Evolutionary conservation across 2,329 filamentous ascomycete species (phyloP), one percentile per base, ranked within the genome.

Genomic region (Talaromyces sp.): DNA sequence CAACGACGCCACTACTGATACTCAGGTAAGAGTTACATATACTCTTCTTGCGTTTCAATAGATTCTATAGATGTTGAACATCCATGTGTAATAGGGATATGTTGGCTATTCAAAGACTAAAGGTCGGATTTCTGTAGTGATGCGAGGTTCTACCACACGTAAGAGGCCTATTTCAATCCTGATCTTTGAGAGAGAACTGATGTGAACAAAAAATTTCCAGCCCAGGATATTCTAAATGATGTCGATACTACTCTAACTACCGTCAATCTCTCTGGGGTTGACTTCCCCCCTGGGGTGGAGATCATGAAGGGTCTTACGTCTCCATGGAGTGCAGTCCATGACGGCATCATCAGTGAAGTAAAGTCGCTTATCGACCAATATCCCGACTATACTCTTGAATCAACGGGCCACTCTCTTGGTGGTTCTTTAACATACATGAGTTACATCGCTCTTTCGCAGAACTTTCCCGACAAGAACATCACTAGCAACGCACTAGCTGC

Each of bases 341-440:
- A 70, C 43, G 51, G 55, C 1, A 62, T 72, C n/a, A 69, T 72
- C 61, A 52, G 64, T 1, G 70, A 70, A 35, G 70, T 72, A 27
- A 65, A 63, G 29, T 57, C 62, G 1, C 64, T 72, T 10, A 58
- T 71, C 6, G 63, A 59, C 5, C 58, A 68, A 26, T 69, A 71
- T 35, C 70, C 70, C 1, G 65, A 65, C 17, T 72, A 71, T 54
- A 67, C 65, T 6, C 54, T 72, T 8, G 69, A 72, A 48, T 67
- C 68, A 5, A 67, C 68, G 17, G 69, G 70, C 12, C 70, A 73
- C 58, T 72, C 70, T 1, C 66, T 72, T 0, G 70, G 70, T 43
- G 70, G 70, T 7, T 38, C 70, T 1, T 66, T 72, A 10, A 72
- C 70, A 0, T 72, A 70, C 52, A 61, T 72, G 35, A 71, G 69